Evolutionary conservation across 1,284 basidiomycete genomes (phyloP).

Genomic region (Papiliotrema fonsecae): DNA sequence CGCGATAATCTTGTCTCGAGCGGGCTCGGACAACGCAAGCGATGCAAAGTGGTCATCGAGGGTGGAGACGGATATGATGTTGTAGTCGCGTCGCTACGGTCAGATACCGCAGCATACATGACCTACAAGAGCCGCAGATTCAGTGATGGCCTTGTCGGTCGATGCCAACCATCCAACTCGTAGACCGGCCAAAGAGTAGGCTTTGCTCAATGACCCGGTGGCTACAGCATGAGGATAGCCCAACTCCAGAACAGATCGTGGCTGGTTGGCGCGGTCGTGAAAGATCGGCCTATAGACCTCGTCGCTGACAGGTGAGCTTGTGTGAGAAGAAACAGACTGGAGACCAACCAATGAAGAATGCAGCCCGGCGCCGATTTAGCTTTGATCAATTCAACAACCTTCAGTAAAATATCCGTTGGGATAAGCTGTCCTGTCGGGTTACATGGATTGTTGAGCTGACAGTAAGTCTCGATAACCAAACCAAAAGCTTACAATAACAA

Average conservation of each 20-base stretch:
- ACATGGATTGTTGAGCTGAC: background rate
- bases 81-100: background rate
- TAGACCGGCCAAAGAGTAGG: background rate
- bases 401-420: background rate
- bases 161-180: background rate
- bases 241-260: background rate
- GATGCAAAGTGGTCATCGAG: conserved; percentile 1
- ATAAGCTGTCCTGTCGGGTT: background rate
- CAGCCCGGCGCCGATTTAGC: background rate
- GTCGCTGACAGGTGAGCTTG: background rate
- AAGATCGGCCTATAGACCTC: background rate
- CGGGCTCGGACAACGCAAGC: background rate
- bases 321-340: background rate
- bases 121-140: background rate
- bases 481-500: background rate
- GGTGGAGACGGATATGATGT: background rate
- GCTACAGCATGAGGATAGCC: background rate
- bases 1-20: background rate
- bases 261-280: background rate
- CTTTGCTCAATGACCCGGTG: background rate
- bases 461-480: background rate
- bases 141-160: background rate
- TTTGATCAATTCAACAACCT: background rate
- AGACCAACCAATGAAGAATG: background rate
- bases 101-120: background rate